Percentiles rank a stretch among this genome's conserved stretches.
These are phyloP conservation scores for Fomitiporia mediterranea DNA, from an alignment of 1,284 basidiomycete genomes.

Conservation along the genomic window DNA sequence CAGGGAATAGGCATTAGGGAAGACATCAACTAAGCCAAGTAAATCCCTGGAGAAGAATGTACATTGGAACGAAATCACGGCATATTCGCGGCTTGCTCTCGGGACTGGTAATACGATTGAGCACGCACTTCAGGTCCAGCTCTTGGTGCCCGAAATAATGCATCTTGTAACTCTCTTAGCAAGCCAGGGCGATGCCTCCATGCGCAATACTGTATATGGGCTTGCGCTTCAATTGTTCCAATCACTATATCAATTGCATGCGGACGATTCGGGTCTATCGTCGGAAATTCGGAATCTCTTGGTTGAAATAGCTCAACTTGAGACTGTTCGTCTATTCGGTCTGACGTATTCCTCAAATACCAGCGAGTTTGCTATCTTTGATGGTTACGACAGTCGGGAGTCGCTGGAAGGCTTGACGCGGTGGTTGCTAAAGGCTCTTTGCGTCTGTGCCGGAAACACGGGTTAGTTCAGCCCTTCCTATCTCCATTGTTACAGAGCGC, in stretches of 20 bases:
- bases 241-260: conserved; percentile 55
- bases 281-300: conserved; percentile 59
- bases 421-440: conserved; percentile 62
- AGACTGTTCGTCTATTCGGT: conserved; percentile 71
- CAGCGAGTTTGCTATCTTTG: conserved; percentile 56
- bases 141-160: conserved; percentile 79
- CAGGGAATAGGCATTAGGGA: conserved; percentile 57
- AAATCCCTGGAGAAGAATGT: conserved; percentile 62
- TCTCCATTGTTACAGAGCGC: neutral
- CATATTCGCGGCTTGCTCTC: conserved; percentile 68
- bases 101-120: conserved; percentile 67
- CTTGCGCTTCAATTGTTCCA: conserved; percentile 79
- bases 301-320: conserved; percentile 51
- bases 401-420: conserved; percentile 63
- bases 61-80: conserved; percentile 82
- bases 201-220: conserved; percentile 79
- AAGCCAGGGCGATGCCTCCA: conserved; percentile 65
- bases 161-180: conserved; percentile 75
- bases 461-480: conserved; percentile 44
- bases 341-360: conserved; percentile 53
- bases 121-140: conserved; percentile 60
- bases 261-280: conserved; percentile 50
- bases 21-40: conserved; percentile 61
- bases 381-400: conserved; percentile 61
- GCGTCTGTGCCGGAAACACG: conserved; percentile 59